Conservation (phyloP, 768 basidiomycete genomes). For the Plicaturopsis crispa region DNA sequence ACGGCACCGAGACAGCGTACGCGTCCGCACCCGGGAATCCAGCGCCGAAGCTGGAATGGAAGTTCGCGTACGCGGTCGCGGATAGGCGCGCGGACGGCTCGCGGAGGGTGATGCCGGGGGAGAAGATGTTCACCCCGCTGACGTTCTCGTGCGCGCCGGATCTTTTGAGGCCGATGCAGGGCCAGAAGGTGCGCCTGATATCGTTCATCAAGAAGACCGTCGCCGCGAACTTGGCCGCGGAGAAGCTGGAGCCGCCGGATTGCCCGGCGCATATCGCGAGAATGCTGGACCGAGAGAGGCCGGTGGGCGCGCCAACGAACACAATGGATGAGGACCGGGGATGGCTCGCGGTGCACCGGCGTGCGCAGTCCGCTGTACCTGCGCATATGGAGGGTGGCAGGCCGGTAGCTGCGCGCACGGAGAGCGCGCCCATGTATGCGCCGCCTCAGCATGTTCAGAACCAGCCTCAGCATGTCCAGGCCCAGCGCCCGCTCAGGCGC, state of each 20-base stretch:
- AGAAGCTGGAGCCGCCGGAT: conserved; percentile 51
- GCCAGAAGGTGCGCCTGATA: conserved; percentile 59
- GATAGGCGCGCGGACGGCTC: conserved; percentile 45
- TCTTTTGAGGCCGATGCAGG: conserved; percentile 42
- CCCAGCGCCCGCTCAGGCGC: no score
- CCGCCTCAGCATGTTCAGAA: no score
- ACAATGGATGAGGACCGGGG: no score
- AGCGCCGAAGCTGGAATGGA: conserved; percentile 51
- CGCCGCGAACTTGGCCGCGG: conserved; percentile 55
- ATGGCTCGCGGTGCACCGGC: no score
- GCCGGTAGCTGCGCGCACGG: no score
- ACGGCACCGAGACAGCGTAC: conserved; percentile 47
- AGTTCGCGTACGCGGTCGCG: conserved; percentile 72
- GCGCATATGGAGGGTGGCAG: no score
- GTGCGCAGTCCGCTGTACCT: no score
- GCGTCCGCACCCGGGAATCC: conserved; percentile 10
- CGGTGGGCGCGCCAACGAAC: no score
- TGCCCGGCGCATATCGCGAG: no score
- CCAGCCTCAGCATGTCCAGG: no score
- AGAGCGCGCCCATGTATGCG: no score
- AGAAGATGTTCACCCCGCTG: conserved; percentile 66
- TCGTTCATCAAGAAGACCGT: conserved; percentile 68
- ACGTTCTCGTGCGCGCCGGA: conserved; percentile 70
- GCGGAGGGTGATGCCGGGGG: conserved; percentile 44
- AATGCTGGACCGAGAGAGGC: no score